These are phyloP conservation scores for Mycena rosella DNA, from an alignment of 768 basidiomycete species.

Conservation along the genomic window DNA sequence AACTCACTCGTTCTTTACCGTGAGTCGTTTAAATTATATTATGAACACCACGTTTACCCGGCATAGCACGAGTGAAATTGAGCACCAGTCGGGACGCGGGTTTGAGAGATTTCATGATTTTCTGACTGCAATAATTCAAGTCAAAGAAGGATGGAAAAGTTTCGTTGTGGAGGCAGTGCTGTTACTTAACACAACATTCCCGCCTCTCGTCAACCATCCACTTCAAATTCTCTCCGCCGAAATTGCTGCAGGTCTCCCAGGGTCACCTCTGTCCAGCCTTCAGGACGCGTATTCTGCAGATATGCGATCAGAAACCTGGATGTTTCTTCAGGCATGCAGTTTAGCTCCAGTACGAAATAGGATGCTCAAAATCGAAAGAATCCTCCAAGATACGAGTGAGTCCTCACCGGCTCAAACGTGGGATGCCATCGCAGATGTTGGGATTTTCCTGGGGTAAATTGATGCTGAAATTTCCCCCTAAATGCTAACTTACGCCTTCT, in stretches of 20 bases:
- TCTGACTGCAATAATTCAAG: conserved; percentile 8
- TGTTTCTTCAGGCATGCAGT: conserved; percentile 4
- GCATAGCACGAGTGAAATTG: neutral
- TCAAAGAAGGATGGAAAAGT: conserved; percentile 12
- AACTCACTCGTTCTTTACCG: neutral
- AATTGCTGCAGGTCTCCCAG: neutral
- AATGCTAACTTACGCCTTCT: neutral
- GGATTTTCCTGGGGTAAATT: neutral
- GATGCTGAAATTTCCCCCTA: too few relatives aligned
- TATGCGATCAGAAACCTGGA: conserved; percentile 13
- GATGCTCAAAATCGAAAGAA: conserved; percentile 8
- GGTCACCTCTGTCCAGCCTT: conserved; percentile 3
- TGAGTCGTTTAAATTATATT: neutral
- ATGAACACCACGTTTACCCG: neutral
- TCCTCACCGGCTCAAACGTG: neutral
- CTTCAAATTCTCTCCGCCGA: neutral
- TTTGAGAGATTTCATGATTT: conserved; percentile 5
- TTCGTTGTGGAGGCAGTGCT: conserved; percentile 3
- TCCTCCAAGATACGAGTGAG: neutral
- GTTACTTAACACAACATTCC: neutral
- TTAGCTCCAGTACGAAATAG: neutral
- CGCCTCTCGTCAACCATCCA: neutral
- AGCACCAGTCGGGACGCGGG: neutral
- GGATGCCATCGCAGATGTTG: conserved; percentile 1
- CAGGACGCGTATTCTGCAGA: conserved; percentile 4